A percentile compares a stretch with the other conserved stretches of the same genome.
Conservation (phyloP, 2,329 filamentous ascomycete genomes). For the Cytospora mali region DNA sequence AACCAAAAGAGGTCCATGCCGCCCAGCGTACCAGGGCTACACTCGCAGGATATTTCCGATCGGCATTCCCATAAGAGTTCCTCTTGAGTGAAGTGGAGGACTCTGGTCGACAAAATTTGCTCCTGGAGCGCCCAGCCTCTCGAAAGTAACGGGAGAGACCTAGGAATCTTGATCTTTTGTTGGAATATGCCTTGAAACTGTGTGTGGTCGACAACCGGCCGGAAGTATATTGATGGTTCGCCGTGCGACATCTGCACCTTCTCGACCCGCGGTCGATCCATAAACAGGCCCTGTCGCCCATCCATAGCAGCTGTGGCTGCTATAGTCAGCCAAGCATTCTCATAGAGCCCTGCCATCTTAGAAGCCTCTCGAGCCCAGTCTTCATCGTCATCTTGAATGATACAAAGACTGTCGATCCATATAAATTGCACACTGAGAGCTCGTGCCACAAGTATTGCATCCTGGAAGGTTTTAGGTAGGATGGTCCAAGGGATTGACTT, state of each 20-base stretch:
- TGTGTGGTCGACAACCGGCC: background rate
- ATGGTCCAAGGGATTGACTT: background rate
- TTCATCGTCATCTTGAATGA: constrained; percentile 28
- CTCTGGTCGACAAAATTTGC: background rate
- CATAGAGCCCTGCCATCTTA: constrained; percentile 2
- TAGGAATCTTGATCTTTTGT: too few relatives aligned
- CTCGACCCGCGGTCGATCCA: background rate
- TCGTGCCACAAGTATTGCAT: constrained; percentile 27
- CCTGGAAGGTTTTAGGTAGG: constrained; percentile 17
- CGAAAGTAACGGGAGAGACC: background rate
- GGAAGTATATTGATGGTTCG: background rate
- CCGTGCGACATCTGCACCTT: background rate
- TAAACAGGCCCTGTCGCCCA: background rate
- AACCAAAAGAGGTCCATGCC: background rate
- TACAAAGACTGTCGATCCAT: constrained; percentile 34
- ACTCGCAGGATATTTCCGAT: background rate
- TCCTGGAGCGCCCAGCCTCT: constrained; percentile 11
- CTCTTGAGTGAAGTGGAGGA: background rate
- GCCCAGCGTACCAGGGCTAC: background rate
- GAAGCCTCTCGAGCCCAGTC: constrained; percentile 28
- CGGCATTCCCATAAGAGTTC: constrained; percentile 8
- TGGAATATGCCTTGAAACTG: too few relatives aligned
- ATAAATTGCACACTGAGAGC: constrained; percentile 26
- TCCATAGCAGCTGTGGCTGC: background rate
- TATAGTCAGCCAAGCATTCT: constrained; percentile 5